Percentiles rank a stretch among this genome's conserved stretches.
Conservation (phyloP, 2,329 filamentous ascomycete genomes). For the Dothistroma septosporum region DNA sequence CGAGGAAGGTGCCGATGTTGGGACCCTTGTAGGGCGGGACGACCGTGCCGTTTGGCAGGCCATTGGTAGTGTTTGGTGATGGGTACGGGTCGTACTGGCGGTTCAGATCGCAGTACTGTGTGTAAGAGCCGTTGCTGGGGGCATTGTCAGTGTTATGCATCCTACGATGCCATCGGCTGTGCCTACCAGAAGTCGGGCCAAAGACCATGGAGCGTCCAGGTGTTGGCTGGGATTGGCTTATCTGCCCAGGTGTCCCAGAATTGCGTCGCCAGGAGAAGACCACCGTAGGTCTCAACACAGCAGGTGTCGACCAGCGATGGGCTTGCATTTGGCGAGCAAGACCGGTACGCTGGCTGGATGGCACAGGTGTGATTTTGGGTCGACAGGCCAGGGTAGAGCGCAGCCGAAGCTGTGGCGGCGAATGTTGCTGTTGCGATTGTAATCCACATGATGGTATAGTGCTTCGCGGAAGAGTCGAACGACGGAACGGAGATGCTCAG, state of each 20-base stretch:
- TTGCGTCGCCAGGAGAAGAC: slow-evolving; percentile 59
- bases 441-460: slow-evolving; percentile 18
- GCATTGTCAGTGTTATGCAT: not conserved
- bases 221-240: slow-evolving; percentile 53
- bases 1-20: slow-evolving; percentile 56
- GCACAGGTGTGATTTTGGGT: slow-evolving; percentile 56
- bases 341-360: slow-evolving; percentile 40
- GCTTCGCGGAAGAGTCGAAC: not conserved
- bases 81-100: slow-evolving; percentile 59
- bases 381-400: slow-evolving; percentile 45
- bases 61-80: slow-evolving; percentile 60
- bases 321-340: slow-evolving; percentile 48
- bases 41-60: slow-evolving; percentile 47
- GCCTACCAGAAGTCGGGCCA: slow-evolving; percentile 51
- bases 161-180: not conserved
- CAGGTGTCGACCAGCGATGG: slow-evolving; percentile 53
- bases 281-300: slow-evolving; percentile 63
- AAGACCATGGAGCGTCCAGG: slow-evolving; percentile 59
- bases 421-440: slow-evolving; percentile 14
- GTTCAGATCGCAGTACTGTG: slow-evolving; percentile 62
- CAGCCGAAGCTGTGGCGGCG: slow-evolving; percentile 29
- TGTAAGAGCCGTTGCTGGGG: slow-evolving; percentile 52
- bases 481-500: not conserved
- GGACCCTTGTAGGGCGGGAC: slow-evolving; percentile 58
- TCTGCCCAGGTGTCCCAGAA: slow-evolving; percentile 64